Conservation (phyloP, 306 rosid species). For the Acacia crassicarpa region DNA sequence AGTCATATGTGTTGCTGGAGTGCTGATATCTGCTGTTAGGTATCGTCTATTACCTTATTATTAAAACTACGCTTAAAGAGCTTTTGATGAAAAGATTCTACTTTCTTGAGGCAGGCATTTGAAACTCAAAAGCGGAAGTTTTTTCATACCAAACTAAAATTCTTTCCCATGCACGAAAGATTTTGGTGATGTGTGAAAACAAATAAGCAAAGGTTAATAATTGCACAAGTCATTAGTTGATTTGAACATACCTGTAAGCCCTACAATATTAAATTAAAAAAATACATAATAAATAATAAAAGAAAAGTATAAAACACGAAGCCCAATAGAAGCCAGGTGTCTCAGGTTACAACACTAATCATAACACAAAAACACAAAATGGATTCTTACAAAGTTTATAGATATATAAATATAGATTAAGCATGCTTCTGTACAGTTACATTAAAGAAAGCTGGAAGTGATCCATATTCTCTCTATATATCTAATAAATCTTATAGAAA, state of each 20-base stretch:
- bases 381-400: background rate
- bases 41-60: background rate
- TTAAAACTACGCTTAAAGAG: background rate
- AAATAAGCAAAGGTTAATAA: background rate
- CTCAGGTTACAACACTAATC: background rate
- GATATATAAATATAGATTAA: background rate
- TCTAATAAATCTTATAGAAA: background rate
- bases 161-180: background rate
- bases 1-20: background rate
- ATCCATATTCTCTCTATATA: background rate
- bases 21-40: background rate
- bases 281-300: background rate
- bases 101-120: background rate
- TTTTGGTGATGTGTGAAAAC: background rate
- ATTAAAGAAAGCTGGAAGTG: background rate
- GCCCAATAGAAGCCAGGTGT: background rate
- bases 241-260: background rate
- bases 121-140: background rate
- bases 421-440: background rate
- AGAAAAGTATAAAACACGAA: background rate
- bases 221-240: background rate
- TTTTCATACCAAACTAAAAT: background rate
- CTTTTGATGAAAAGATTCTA: background rate
- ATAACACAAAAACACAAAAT: background rate
- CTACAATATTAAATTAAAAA: background rate